Evolutionary conservation across 2,329 filamentous ascomycete species (phyloP).

Genomic region (Cordyceps javanica): DNA sequence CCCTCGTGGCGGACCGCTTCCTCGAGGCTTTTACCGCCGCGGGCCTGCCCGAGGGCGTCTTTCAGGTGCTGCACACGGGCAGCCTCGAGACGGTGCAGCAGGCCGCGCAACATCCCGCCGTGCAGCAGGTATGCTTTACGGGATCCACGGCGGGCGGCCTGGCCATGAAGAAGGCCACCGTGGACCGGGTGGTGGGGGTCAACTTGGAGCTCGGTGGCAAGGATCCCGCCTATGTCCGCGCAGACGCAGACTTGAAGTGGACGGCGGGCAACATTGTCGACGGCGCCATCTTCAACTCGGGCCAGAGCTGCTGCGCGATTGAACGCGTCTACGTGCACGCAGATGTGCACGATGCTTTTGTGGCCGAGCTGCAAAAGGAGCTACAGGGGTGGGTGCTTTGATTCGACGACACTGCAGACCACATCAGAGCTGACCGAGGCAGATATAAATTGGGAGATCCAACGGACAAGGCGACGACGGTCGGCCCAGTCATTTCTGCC

Average conservation of each 20-base stretch:
- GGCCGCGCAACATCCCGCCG: constrained; percentile 67
- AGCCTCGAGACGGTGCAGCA: constrained; percentile 69
- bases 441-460: constrained; percentile 80
- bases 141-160: constrained; percentile 85
- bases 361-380: constrained; percentile 72
- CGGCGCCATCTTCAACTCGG: constrained; percentile 91
- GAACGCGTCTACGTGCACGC: constrained; percentile 89
- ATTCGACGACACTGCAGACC: neutral
- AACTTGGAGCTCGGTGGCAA: constrained; percentile 92
- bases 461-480: constrained; percentile 66
- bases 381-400: constrained; percentile 48
- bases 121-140: constrained; percentile 84
- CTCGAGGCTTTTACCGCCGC: constrained; percentile 70
- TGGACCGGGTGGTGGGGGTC: constrained; percentile 76
- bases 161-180: constrained; percentile 75
- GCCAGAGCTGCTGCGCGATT: constrained; percentile 90
- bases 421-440: neutral
- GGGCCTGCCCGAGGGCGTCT: constrained; percentile 73
- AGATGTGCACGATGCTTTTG: constrained; percentile 75
- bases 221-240: constrained; percentile 83
- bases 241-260: constrained; percentile 83
- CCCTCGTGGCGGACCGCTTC: constrained; percentile 82
- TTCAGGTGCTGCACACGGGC: constrained; percentile 89
- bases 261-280: constrained; percentile 92
- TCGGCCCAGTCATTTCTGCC: constrained; percentile 85